Base-by-base conservation (phyloP, 23 red algal genomes). In the Gracilaria caudata region DNA sequence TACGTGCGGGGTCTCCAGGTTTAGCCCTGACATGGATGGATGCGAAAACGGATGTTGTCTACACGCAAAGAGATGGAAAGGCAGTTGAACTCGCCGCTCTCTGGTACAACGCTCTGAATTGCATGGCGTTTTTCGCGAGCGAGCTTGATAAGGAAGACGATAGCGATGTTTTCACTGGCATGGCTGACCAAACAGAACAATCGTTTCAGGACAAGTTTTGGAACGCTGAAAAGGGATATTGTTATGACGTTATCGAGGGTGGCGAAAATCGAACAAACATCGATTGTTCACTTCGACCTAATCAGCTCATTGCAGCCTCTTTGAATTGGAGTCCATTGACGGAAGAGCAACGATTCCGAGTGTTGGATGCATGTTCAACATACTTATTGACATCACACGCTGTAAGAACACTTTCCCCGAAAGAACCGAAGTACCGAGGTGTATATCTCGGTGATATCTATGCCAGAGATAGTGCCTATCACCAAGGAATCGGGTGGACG, bases 161-260 rank as follows among this genome's bases (percentile, higher is more conserved):
- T 44, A 36, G 68, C 37, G 73, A 89, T 33, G 30, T 46, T 28
- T 89, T 64, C 56, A 79, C 85, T 5, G 55, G 28, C 1, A 89
- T 89, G 85, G 85, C 85, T 33, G 85, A 89, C 60, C 12, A 47
- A 21, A 89, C 70, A 0, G 85, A 89, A 78, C 85, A 72, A 21
- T 79, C 85, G 17, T 89, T 89, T 68, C 85, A 89, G 43, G 74
- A 79, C 0, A 89, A 77, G 74, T 89, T 89, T 56, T 89, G 85
- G 85, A 79, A 89, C 54, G 68, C n/a, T 43, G 74, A 89, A 21
- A 19, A 13, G 49, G 73, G 39, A 14, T 89, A 89, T 36, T 89
- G 85, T 55, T 89, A 89, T 55, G 85, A 89, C 68, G 85, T 89
- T 44, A 89, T 89, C 58, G 85, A 89, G 16, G 85, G 85, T 21